A percentile compares a stretch with the other conserved stretches of the same genome.
These are phyloP conservation scores for Cymbopogon flexuosus DNA, from an alignment of 202 grass and related monocot species.

Conservation along the genomic window DNA sequence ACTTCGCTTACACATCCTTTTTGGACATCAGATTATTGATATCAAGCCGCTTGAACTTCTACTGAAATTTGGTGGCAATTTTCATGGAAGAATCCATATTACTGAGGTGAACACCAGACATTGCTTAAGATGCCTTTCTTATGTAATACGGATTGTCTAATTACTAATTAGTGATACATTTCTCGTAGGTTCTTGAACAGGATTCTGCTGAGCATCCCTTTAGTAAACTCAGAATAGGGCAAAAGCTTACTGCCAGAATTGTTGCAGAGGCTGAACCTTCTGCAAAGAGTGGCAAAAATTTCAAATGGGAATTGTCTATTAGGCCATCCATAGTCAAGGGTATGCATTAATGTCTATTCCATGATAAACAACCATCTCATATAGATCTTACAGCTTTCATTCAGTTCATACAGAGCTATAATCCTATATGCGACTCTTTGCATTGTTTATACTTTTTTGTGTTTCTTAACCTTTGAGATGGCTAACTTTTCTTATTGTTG, in stretches of 20 bases:
- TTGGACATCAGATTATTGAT: slow-evolving; percentile 55
- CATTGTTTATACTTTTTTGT: neutral
- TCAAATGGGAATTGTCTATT: slow-evolving; percentile 77
- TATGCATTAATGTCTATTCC: slow-evolving; percentile 25
- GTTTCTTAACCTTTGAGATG: slow-evolving; percentile 34
- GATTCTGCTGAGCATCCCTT: slow-evolving; percentile 62
- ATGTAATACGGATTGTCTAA: slow-evolving; percentile 22
- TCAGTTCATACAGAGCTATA: neutral
- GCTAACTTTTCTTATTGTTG: neutral
- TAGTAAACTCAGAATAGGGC: slow-evolving; percentile 59
- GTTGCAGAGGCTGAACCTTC: slow-evolving; percentile 52
- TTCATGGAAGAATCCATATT: slow-evolving; percentile 81
- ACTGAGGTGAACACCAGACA: slow-evolving; percentile 56
- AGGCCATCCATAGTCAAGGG: slow-evolving; percentile 63
- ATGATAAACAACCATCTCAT: neutral
- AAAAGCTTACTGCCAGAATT: slow-evolving; percentile 59
- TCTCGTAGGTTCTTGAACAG: slow-evolving; percentile 58
- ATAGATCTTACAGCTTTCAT: neutral
- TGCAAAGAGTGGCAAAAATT: slow-evolving; percentile 54
- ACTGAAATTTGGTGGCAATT: slow-evolving; percentile 63
- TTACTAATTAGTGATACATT: slow-evolving; percentile 27
- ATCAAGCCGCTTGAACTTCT: slow-evolving; percentile 81
- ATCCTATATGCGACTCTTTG: too few relatives aligned
- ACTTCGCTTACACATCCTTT: slow-evolving; percentile 20
- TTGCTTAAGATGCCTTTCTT: slow-evolving; percentile 16